Conservation (phyloP, 805 yeast species). For the Kluyveromyces siamensis region DNA sequence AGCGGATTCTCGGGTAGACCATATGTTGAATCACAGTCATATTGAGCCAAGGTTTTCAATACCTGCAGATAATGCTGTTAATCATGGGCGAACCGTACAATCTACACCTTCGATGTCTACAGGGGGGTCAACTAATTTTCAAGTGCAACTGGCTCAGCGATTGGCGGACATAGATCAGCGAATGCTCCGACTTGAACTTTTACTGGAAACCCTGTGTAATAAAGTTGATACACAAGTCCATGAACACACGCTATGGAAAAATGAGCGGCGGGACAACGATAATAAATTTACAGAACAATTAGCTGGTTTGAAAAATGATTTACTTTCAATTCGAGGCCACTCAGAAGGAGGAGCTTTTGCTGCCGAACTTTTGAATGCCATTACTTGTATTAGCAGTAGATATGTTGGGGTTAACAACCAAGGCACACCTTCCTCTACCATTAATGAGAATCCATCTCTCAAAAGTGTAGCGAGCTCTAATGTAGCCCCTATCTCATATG, state of each 20-base stretch:
- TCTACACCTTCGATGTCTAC: conserved; percentile 1
- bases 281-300: not conserved
- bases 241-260: conserved; percentile 5
- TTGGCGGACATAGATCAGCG: conserved; percentile 2
- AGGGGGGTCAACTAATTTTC: conserved; percentile 2
- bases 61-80: not conserved
- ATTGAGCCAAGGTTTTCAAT: not conserved
- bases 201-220: conserved; percentile 18
- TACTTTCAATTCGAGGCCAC: not conserved
- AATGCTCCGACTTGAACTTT: conserved; percentile 24
- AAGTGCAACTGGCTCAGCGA: conserved; percentile 2
- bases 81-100: not conserved
- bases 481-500: conserved; percentile 1
- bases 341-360: conserved; percentile 12
- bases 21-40: not conserved
- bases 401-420: conserved; percentile 8
- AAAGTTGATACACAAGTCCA: conserved; percentile 9
- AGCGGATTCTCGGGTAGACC: not conserved
- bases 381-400: conserved; percentile 21
- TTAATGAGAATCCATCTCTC: not conserved
- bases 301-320: not conserved
- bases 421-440: not conserved
- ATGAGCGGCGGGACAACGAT: not conserved
- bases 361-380: conserved; percentile 22
- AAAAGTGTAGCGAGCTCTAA: not conserved